Evolutionary conservation across 2,329 filamentous ascomycete genomes (phyloP).

Genomic region (Thielaviopsis euricoi): DNA sequence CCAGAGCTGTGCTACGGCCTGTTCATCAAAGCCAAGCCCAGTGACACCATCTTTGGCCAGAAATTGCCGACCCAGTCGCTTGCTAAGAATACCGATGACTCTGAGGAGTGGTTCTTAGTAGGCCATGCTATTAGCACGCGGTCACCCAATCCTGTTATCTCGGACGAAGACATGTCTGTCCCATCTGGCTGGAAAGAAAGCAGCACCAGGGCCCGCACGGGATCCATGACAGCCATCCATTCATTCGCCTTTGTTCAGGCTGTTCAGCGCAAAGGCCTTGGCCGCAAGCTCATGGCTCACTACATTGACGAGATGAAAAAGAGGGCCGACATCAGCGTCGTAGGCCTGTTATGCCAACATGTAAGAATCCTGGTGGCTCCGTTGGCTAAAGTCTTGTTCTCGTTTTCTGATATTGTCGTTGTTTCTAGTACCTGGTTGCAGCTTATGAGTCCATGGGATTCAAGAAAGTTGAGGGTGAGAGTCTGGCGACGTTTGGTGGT

Average conservation of each 20-base stretch:
- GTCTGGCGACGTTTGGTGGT: slow-evolving; percentile 55
- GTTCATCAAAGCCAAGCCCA: slow-evolving; percentile 39
- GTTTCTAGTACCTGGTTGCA: slow-evolving; percentile 39
- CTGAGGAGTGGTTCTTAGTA: slow-evolving; percentile 41
- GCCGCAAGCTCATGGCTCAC: slow-evolving; percentile 54
- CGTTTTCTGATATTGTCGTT: background rate
- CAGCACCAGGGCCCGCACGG: slow-evolving; percentile 20
- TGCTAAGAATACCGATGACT: slow-evolving; percentile 10
- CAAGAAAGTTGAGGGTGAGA: slow-evolving; percentile 42
- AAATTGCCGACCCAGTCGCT: background rate
- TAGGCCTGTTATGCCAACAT: slow-evolving; percentile 64
- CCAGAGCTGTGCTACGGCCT: slow-evolving; percentile 65
- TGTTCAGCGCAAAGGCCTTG: slow-evolving; percentile 58
- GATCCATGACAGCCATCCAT: slow-evolving; percentile 64
- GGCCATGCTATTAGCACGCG: slow-evolving; percentile 67
- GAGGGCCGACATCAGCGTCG: slow-evolving; percentile 50
- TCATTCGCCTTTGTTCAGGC: slow-evolving; percentile 65
- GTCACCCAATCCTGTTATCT: slow-evolving; percentile 44
- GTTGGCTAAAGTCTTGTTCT: background rate
- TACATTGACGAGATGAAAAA: slow-evolving; percentile 64
- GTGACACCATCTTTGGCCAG: slow-evolving; percentile 10
- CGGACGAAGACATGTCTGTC: slow-evolving; percentile 60
- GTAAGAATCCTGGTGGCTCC: slow-evolving; percentile 23
- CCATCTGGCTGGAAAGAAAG: slow-evolving; percentile 48
- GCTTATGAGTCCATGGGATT: slow-evolving; percentile 73